Evolutionary conservation across 225 moss, liverwort and hornwort species (phyloP), one percentile per base, ranked within the genome.

Genomic region (Marchantia polymorpha): DNA sequence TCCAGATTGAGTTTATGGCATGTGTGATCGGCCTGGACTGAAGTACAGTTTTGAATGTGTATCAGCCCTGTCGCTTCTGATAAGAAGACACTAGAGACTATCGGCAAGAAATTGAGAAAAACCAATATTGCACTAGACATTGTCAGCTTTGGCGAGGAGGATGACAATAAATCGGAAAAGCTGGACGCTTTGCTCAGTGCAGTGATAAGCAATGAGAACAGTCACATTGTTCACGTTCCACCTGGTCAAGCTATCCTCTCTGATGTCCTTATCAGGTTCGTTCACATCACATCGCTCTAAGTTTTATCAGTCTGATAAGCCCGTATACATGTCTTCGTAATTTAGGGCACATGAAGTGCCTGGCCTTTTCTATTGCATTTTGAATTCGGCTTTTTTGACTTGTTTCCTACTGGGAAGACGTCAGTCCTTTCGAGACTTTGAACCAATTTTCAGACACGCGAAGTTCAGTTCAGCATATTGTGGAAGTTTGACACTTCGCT

Each of bases 91-190:
- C 84, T 99, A 78, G 99, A 99, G 84, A 89, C 92, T 14, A 99
- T 99, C 85, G 99, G 99, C n/a, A 99, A 99, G 84, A 99, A 95
- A 81, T 80, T 99, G 76, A 99, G 94, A 88, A 99, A 99, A 70
- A 93, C 93, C 71, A 99, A 95, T 74, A 92, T 99, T 60, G 95
- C 99, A 64, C 82, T 99, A 79, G 99, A 99, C 81, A 99, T 99
- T 60, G 99, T 99, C 72, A 93, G 93, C 83, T 99, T 99, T 69
- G 99, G 93, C 29, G 97, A 95, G 83, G 97, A 95, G 79, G 95
- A 99, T 82, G 89, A 89, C 51, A 92, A 91, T 51, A 99, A 95
- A 84, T 83, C 82, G 9, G 95, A 99, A 64, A 99, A 99, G 87
- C 83, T 99, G 76, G 95, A 99, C 78, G 88, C 93, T 29, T 86